Conservation (phyloP, 2,329 filamentous ascomycete species). For the Fusarium succisae region DNA sequence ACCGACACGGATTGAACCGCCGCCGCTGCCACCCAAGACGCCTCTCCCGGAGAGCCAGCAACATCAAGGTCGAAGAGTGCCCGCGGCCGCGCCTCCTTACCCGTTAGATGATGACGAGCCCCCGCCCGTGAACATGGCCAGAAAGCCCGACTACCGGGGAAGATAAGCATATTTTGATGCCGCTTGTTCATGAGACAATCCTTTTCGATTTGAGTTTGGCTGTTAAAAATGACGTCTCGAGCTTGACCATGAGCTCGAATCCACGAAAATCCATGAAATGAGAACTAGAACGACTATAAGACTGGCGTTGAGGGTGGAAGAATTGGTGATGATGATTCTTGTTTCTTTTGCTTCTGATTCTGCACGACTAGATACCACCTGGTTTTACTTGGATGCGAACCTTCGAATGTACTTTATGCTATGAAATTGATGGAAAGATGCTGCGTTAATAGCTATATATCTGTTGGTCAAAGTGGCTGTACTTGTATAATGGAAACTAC, state of each 20-base stretch:
- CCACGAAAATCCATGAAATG: not conserved
- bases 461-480: not conserved
- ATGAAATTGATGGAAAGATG: slow-evolving; percentile 9
- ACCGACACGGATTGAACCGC: slow-evolving; percentile 63
- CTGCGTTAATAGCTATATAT: not conserved
- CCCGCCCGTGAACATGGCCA: slow-evolving; percentile 83
- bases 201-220: not conserved
- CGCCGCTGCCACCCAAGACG: slow-evolving; percentile 81
- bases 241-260: not conserved
- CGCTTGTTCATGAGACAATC: not conserved
- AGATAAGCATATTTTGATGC: slow-evolving; percentile 38
- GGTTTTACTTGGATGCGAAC: slow-evolving; percentile 26
- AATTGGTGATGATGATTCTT: slow-evolving; percentile 11
- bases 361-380: slow-evolving; percentile 39
- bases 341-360: slow-evolving; percentile 16
- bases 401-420: slow-evolving; percentile 6
- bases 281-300: slow-evolving; percentile 2
- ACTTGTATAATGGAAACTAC: not conserved
- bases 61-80: slow-evolving; percentile 44
- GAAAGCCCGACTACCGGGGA: slow-evolving; percentile 79
- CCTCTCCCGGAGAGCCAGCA: slow-evolving; percentile 67
- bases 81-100: slow-evolving; percentile 71
- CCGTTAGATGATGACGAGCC: slow-evolving; percentile 83
- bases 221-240: not conserved
- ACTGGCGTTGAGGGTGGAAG: slow-evolving; percentile 20